These are phyloP conservation scores for Fusarium chaquense DNA, from an alignment of 2,329 filamentous ascomycete genomes.

Conservation along the genomic window DNA sequence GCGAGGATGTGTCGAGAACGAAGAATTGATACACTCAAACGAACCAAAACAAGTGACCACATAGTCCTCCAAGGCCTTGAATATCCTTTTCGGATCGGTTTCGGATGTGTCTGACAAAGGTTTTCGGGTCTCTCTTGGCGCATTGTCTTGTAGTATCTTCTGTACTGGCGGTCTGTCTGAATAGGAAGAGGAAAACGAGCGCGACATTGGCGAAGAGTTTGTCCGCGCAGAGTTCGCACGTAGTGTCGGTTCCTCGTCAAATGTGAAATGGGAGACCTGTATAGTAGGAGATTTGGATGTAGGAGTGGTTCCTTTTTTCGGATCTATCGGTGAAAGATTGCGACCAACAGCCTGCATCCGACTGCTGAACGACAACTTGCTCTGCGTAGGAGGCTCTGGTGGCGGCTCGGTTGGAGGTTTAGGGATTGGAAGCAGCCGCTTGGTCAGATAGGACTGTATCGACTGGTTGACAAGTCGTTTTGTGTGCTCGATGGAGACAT, in stretches of 20 bases:
- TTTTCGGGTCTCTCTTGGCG: slow-evolving; percentile 29
- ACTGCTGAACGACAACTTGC: slow-evolving; percentile 39
- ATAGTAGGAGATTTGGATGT: slow-evolving; percentile 37
- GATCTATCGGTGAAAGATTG: slow-evolving; percentile 11
- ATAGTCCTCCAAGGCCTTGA: slow-evolving; percentile 83
- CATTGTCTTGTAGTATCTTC: slow-evolving; percentile 25
- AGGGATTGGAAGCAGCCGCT: slow-evolving; percentile 40
- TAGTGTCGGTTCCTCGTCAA: slow-evolving; percentile 56
- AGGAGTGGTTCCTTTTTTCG: slow-evolving; percentile 8
- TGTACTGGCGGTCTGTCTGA: slow-evolving; percentile 54
- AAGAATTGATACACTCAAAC: slow-evolving; percentile 79
- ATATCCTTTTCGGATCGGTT: slow-evolving; percentile 69
- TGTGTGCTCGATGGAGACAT: slow-evolving; percentile 53
- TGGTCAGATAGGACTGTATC: slow-evolving; percentile 50
- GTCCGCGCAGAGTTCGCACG: slow-evolving; percentile 50
- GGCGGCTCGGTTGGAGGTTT: slow-evolving; percentile 30
- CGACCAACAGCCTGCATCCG: slow-evolving; percentile 36
- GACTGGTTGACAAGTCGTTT: slow-evolving; percentile 52
- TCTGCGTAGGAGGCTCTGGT: slow-evolving; percentile 22
- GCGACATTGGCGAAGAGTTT: slow-evolving; percentile 36
- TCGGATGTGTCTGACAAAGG: slow-evolving; percentile 30
- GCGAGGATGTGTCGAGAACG: slow-evolving; percentile 70
- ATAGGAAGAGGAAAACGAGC: slow-evolving; percentile 62
- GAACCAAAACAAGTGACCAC: slow-evolving; percentile 76
- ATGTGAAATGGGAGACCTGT: slow-evolving; percentile 47